Evolutionary conservation across 805 yeast species (phyloP).

Genomic region (Zygosaccharomyces lentus): DNA sequence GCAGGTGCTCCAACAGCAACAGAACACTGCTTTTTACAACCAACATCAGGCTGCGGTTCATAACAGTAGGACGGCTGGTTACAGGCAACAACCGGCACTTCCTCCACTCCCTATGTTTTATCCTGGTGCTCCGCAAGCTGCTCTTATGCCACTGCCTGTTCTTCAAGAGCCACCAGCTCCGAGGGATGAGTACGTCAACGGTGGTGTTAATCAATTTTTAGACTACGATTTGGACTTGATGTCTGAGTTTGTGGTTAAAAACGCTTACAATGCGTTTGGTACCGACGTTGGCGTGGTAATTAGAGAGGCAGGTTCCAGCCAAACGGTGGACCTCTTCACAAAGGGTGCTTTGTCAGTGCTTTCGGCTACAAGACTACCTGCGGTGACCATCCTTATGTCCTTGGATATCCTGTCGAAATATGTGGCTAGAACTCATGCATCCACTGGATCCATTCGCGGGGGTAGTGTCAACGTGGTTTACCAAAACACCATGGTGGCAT

Average conservation of each 20-base stretch:
- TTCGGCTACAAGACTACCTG: constrained; percentile 83
- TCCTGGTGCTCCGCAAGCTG: constrained; percentile 10
- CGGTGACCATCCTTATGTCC: constrained; percentile 73
- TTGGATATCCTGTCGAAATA: constrained; percentile 73
- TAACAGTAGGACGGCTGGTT: constrained; percentile 8
- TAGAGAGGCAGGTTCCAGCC: constrained; percentile 16
- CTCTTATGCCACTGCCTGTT: constrained; percentile 13
- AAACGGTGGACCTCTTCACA: constrained; percentile 42
- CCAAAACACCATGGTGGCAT: constrained; percentile 58
- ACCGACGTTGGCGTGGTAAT: constrained; percentile 33
- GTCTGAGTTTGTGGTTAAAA: constrained; percentile 76
- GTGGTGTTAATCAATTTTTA: constrained; percentile 73
- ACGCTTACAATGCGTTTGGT: constrained; percentile 63
- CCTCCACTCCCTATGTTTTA: constrained; percentile 13
- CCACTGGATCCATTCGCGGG: constrained; percentile 30
- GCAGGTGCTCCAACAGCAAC: constrained; percentile 10
- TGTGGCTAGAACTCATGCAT: constrained; percentile 38
- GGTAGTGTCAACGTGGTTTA: constrained; percentile 41
- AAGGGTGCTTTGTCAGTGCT: constrained; percentile 62
- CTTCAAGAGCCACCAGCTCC: constrained; percentile 14
- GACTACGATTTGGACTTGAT: constrained; percentile 77
- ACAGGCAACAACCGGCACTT: constrained; percentile 7
- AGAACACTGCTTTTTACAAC: constrained; percentile 15
- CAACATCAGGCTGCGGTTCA: constrained; percentile 12
- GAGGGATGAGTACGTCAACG: constrained; percentile 36